Evolutionary conservation across 352 stramenopile genomes (phyloP).

Genomic region (Discostella stelligera): DNA sequence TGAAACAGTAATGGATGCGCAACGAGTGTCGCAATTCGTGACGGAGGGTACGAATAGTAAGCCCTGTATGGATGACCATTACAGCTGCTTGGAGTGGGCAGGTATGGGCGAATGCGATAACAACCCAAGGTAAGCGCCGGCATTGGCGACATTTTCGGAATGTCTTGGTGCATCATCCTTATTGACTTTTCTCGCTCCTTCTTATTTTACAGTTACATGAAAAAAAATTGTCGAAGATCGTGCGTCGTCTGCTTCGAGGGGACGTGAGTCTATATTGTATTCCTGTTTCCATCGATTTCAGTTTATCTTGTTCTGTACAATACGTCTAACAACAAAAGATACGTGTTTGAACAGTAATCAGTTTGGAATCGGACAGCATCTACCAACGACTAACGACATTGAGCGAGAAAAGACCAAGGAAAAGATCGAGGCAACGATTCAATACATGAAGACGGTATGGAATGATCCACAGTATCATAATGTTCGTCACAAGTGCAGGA

Average conservation of each 20-base stretch:
- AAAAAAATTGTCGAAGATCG: conserved; percentile 15
- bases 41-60: background rate
- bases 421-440: conserved; percentile 13
- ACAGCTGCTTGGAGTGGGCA: conserved; percentile 27
- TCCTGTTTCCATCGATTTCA: too few relatives aligned
- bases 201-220: conserved; percentile 28
- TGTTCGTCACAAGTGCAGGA: conserved; percentile 35
- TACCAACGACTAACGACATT: background rate
- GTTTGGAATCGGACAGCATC: conserved; percentile 39
- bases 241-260: conserved; percentile 40
- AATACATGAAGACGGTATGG: conserved; percentile 38
- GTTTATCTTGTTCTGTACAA: background rate
- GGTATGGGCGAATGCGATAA: conserved; percentile 16
- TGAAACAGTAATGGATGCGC: conserved; percentile 3
- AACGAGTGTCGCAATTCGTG: background rate
- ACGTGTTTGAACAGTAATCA: conserved; percentile 25
- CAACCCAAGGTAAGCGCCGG: background rate
- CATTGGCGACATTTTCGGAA: too few relatives aligned
- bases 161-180: too few relatives aligned
- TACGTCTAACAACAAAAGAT: background rate
- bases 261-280: conserved; percentile 17
- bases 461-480: conserved; percentile 9
- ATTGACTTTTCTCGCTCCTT: too few relatives aligned
- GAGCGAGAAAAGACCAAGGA: conserved; percentile 2
- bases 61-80: conserved; percentile 28